Conservation (phyloP, 495 filamentous ascomycete genomes). For the Tuber brumale region DNA sequence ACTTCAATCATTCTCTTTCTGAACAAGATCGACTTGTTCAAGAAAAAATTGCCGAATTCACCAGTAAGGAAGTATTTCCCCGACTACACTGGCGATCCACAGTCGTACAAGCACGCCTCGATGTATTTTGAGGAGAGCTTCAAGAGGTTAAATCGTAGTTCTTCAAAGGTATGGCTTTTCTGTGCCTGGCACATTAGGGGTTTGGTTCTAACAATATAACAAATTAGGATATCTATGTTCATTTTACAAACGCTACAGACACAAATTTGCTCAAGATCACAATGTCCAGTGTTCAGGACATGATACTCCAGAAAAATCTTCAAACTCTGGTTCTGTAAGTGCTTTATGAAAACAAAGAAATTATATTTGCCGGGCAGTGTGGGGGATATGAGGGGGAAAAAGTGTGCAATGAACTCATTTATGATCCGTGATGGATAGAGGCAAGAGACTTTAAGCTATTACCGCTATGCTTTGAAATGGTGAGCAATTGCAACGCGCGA, state of each 20-base stretch:
- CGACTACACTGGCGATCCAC: slow-evolving; percentile 66
- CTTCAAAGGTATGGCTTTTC: slow-evolving; percentile 50
- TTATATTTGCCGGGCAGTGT: background rate
- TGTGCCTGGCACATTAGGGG: background rate
- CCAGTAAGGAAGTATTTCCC: slow-evolving; percentile 88
- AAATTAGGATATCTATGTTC: slow-evolving; percentile 70
- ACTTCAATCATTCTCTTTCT: slow-evolving; percentile 96
- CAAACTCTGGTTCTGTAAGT: slow-evolving; percentile 81
- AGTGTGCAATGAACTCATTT: slow-evolving; percentile 1
- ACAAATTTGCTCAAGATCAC: slow-evolving; percentile 94
- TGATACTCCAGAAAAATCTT: slow-evolving; percentile 98
- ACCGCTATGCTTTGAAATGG: background rate
- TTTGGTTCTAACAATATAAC: slow-evolving; percentile 11
- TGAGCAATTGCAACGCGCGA: slow-evolving; percentile 1
- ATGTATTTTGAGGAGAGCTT: slow-evolving; percentile 91
- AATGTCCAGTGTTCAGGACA: slow-evolving; percentile 95
- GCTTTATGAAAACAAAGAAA: background rate
- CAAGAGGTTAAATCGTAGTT: slow-evolving; percentile 73
- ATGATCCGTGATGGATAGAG: slow-evolving; percentile 1
- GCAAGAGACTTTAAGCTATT: background rate
- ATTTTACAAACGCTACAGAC: slow-evolving; percentile 91
- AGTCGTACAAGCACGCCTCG: slow-evolving; percentile 56
- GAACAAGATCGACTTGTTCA: slow-evolving; percentile 99
- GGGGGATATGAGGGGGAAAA: background rate
- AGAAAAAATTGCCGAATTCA: slow-evolving; percentile 71